Conservation (phyloP, 2,329 filamentous ascomycete species). For the Diaporthe caulivora region DNA sequence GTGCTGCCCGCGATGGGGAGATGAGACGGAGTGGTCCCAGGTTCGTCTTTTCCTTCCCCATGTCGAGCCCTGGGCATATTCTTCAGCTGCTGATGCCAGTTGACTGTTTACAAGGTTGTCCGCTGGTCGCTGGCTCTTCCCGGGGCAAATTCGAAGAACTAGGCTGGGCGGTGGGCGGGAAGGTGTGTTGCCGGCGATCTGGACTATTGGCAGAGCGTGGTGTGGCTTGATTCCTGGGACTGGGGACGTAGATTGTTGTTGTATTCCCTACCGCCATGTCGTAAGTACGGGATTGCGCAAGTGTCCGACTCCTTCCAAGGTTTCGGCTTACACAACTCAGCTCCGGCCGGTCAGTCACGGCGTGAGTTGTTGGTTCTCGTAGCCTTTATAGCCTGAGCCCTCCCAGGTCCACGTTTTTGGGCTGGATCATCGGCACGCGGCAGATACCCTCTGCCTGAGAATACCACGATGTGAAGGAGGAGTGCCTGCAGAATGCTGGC, state of each 20-base stretch:
- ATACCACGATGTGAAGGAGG: neutral
- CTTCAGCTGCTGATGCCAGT: neutral
- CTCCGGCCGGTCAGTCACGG: neutral
- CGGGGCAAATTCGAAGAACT: too few relatives aligned
- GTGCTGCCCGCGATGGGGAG: neutral
- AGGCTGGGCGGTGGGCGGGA: slow-evolving; percentile 10
- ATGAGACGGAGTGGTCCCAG: slow-evolving; percentile 1
- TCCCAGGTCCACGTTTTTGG: slow-evolving; percentile 1
- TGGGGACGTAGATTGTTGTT: neutral
- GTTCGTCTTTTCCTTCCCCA: neutral
- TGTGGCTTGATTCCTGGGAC: slow-evolving; percentile 6
- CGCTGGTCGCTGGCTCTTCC: neutral
- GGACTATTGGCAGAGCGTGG: neutral
- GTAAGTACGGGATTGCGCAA: neutral
- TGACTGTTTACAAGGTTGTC: slow-evolving; percentile 19
- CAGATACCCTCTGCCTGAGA: neutral
- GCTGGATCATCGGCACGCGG: neutral
- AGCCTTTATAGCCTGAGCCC: neutral
- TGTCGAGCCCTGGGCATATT: neutral
- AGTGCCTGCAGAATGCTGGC: neutral
- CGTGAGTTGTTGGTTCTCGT: neutral
- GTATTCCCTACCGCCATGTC: too few relatives aligned
- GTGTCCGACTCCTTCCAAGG: neutral
- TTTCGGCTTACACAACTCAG: slow-evolving; percentile 8
- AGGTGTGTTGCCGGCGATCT: slow-evolving; percentile 19